These are phyloP conservation scores for Rhexocercosporidium sp. DNA, from an alignment of 2,329 filamentous ascomycete species.

Conservation along the genomic window DNA sequence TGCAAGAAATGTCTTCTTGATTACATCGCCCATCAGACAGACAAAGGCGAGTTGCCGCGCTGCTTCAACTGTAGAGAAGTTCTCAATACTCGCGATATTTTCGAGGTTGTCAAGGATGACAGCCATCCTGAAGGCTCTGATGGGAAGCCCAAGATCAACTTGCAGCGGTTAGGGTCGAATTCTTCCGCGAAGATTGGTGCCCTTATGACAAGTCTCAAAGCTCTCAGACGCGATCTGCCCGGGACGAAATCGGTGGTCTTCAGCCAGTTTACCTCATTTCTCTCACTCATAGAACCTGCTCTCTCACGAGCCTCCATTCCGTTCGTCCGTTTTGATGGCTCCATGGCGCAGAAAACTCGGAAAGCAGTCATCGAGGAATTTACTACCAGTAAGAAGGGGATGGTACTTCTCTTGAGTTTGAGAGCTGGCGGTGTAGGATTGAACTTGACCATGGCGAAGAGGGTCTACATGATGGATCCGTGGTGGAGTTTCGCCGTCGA, in stretches of 20 bases:
- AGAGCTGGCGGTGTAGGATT: conserved; percentile 92
- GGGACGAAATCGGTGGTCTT: conserved; percentile 89
- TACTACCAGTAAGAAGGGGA: conserved; percentile 62
- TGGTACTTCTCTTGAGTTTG: conserved; percentile 81
- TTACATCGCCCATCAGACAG: conserved; percentile 85
- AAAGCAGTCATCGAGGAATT: conserved; percentile 81
- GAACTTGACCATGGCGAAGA: conserved; percentile 85
- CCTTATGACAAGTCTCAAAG: conserved; percentile 76
- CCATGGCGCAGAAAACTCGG: conserved; percentile 84
- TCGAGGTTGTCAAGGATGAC: conserved; percentile 87
- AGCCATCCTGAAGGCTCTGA: conserved; percentile 54
- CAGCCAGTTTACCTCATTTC: conserved; percentile 95
- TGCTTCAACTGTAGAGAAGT: conserved; percentile 91
- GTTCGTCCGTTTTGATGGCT: conserved; percentile 88
- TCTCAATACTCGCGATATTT: conserved; percentile 83
- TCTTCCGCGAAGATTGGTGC: conserved; percentile 90
- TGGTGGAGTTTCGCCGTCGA: conserved; percentile 99
- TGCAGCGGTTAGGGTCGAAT: conserved; percentile 64
- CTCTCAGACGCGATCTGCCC: conserved; percentile 67
- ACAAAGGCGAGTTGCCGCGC: conserved; percentile 74
- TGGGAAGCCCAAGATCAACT: conserved; percentile 58
- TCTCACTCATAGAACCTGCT: conserved; percentile 87
- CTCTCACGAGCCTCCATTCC: conserved; percentile 73
- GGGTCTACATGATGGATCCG: conserved; percentile 99
- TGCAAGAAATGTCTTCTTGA: conserved; percentile 92